These are phyloP conservation scores for Sanghuangporus sanghuang DNA, from an alignment of 1,284 basidiomycete genomes.

Conservation along the genomic window DNA sequence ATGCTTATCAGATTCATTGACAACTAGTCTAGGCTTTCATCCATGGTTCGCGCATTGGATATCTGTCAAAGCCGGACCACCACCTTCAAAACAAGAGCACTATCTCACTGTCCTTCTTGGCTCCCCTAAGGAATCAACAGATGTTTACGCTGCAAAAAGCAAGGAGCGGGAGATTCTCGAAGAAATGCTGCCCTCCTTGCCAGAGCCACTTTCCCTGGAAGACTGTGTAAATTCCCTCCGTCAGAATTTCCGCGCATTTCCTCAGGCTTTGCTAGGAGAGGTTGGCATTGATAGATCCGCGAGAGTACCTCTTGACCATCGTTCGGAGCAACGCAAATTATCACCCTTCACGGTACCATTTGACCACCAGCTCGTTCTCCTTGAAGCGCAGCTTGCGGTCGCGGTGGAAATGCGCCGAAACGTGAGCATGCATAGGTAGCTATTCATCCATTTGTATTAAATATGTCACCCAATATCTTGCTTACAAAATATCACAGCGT, in stretches of 20 bases:
- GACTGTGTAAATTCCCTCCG: conserved; percentile 51
- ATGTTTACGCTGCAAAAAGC: conserved; percentile 3
- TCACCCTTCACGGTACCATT: conserved; percentile 69
- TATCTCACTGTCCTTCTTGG: conserved; percentile 57
- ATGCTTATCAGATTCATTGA: conserved; percentile 4
- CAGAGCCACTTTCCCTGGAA: conserved; percentile 53
- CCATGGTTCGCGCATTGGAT: conserved; percentile 81
- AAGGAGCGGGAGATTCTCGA: conserved; percentile 38
- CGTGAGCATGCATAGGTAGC: conserved; percentile 56
- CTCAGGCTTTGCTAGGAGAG: conserved; percentile 75
- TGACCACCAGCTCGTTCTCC: conserved; percentile 63
- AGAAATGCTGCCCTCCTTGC: conserved; percentile 49
- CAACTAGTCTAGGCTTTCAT: conserved; percentile 56
- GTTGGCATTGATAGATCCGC: conserved; percentile 76
- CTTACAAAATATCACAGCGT: conserved; percentile 47
- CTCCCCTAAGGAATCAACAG: conserved; percentile 20
- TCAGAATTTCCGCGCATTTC: conserved; percentile 48
- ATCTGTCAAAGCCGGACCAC: conserved; percentile 33
- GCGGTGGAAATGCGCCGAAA: conserved; percentile 68
- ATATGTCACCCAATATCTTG: not conserved
- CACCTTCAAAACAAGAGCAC: conserved; percentile 53
- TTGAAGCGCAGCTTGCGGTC: conserved; percentile 74
- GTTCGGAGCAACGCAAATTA: conserved; percentile 38
- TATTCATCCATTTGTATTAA: not conserved
- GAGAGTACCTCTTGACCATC: conserved; percentile 53